Base-by-base conservation (phyloP, 2,329 filamentous ascomycete genomes). In the Plectosphaerella cucumerina region DNA sequence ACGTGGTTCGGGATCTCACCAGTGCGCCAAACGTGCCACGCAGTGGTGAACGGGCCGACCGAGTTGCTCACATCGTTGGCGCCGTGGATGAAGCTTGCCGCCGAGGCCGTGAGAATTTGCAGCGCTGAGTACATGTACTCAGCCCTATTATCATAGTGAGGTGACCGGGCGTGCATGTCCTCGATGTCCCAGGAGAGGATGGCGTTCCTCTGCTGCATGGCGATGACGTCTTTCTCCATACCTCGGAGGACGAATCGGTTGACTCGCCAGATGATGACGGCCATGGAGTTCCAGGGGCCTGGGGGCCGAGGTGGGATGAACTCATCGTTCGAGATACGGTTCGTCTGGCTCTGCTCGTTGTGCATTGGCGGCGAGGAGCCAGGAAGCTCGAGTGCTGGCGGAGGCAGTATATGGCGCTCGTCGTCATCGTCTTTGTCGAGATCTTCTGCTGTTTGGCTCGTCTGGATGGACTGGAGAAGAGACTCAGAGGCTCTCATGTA, bases 21-120 rank as follows among this genome's bases (percentile, higher is more conserved):
- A 1, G 65, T 68, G 5, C 61, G 60, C 71, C 75, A 82, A 33
- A 77, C 72, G 11, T 71, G 64, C 63, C 77, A 81, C 45, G 78
- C 76, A 17, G 76, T 77, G 11, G 76, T 70, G 60, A 76, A 78
- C 3, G 77, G 77, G 21, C 74, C 74, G 45, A 76, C 70, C 37
- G 74, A 71, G 59, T 81, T 81, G 50, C 73, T 69, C 20, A 81
- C 76, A 55, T 82, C 78, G 62, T 81, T 81, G 50, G 76, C 75
- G 51, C 78, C 78, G 65, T 82, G 78, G 2, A 77, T 76, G 55
- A 81, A 80, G 8, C 75, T 78, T 15, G 77, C 76, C 18, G 77
- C 77, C 53, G 75, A 76, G 11, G 78, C 77, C n/a, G 76, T 75
- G 11, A 75, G 56, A 49, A 78, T 63, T 55, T 77, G 74, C 33